These are phyloP conservation scores for Colletotrichum orchidophilum DNA, from an alignment of 2,329 filamentous ascomycete species.

Conservation along the genomic window DNA sequence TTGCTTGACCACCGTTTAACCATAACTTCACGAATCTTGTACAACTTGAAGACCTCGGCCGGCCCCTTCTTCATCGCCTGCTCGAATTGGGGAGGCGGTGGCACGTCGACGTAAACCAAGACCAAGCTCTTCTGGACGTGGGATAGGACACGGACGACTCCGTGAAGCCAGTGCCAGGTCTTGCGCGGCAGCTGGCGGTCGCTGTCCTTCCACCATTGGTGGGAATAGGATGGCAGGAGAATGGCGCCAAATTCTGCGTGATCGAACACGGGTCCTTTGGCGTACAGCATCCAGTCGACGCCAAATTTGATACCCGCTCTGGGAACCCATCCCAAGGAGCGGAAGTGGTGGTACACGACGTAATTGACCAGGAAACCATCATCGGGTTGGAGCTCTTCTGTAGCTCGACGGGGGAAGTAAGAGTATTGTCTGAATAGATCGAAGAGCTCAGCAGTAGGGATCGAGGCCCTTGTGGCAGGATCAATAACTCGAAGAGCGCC, in stretches of 20 bases:
- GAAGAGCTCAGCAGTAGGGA: conserved; percentile 68
- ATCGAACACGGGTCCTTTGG: conserved; percentile 90
- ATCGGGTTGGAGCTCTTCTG: conserved; percentile 69
- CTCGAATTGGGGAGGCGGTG: conserved; percentile 66
- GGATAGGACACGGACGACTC: conserved; percentile 86
- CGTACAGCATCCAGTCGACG: conserved; percentile 94
- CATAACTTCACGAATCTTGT: conserved; percentile 82
- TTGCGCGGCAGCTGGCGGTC: conserved; percentile 59
- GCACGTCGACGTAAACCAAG: conserved; percentile 90
- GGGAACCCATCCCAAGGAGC: conserved; percentile 93
- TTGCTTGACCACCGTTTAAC: conserved; percentile 88
- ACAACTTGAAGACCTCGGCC: conserved; percentile 70
- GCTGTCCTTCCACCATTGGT: conserved; percentile 74
- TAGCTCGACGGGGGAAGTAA: conserved; percentile 68
- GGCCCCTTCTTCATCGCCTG: conserved; percentile 60
- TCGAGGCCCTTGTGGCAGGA: conserved; percentile 50
- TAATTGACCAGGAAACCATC: conserved; percentile 89
- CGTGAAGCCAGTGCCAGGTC: conserved; percentile 87
- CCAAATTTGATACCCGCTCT: conserved; percentile 94
- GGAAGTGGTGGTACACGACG: conserved; percentile 93
- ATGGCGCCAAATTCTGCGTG: conserved; percentile 94
- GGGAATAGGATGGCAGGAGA: conserved; percentile 83
- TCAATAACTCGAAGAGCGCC: conserved; percentile 75
- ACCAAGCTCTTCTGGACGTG: conserved; percentile 92
- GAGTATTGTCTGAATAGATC: conserved; percentile 74